Evolutionary conservation across 371 early-diverging fungal genomes (phyloP), one percentile per base, ranked within the genome.

Genomic region (Lichtheimia ornata): DNA sequence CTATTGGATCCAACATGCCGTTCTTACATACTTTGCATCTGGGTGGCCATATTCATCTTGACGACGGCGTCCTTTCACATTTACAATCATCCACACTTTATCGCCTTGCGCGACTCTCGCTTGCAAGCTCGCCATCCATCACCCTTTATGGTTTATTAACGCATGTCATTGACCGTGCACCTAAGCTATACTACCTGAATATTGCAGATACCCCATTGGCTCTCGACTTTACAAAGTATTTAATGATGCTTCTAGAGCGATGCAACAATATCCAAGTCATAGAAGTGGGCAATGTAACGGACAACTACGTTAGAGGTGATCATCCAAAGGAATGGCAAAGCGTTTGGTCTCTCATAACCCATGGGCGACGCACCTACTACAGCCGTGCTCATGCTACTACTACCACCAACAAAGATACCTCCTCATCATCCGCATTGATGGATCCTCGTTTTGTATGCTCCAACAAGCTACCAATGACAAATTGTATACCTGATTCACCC

Each of bases 381-480:
- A 60, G 60, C 22, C 65, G 63, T 50, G 44, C 27, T 22, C 22
- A 50, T 35, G 47, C 62, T 9, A 28, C 28, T 9, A 35, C 5
- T n/a, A n/a, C n/a, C n/a, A n/a, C n/a, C n/a, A n/a, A n/a, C n/a
- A n/a, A n/a, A 30, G 7, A 6, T 30, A 30, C 5, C 7, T 30
- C 7, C 7, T 1, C 30, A 30, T 30, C 27, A 27, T 27, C 7
- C n/a, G n/a, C n/a, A n/a, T n/a, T n/a, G 2, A 2, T 1, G 11
- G 70, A 72, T 11, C 72, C 76, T 3, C 61, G 59, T 11, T 66
- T 59, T 27, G 24, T 50, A 22, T 71, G 72, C 51, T 71, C 75
- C 5, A 67, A 71, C 51, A 74, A 74, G 28, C 57, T 74, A 17
- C 20, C 69, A 15, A 25, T 74, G 61, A 22, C 45, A 18, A 52